phyloP scores from a whole-genome alignment of 352 stramenopile genomes.

The Phytophthora hibernalis region DNA sequence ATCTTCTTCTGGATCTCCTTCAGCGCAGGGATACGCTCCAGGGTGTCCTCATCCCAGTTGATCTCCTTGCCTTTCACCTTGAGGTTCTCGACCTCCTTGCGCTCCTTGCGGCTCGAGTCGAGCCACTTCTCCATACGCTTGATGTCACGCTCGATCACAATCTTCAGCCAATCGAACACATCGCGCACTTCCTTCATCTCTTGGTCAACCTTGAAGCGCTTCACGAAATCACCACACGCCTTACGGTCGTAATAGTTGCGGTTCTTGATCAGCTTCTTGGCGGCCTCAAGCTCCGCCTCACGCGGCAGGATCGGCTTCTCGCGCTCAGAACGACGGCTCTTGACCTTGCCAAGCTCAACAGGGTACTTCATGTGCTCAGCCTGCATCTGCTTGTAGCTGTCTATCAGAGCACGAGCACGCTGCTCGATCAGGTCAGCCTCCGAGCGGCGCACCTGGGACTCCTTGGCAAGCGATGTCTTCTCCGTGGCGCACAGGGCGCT shows the following conservation, averaged over 20 bases:
- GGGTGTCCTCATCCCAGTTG: constrained; percentile 87
- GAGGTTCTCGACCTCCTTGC: constrained; percentile 84
- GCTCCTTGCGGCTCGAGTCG: constrained; percentile 84
- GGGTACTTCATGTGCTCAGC: constrained; percentile 87
- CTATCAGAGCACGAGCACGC: constrained; percentile 78
- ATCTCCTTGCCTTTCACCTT: constrained; percentile 88
- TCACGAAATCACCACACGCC: constrained; percentile 78
- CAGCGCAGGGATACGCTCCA: constrained; percentile 84
- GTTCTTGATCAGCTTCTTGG: constrained; percentile 83
- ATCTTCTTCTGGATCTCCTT: constrained; percentile 90
- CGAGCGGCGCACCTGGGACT: constrained; percentile 80
- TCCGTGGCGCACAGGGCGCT: constrained; percentile 82
- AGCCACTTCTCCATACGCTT: constrained; percentile 90
- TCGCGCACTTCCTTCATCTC: constrained; percentile 88
- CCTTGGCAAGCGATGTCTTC: constrained; percentile 87
- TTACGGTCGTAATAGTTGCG: constrained; percentile 91
- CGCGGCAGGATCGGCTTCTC: constrained; percentile 72
- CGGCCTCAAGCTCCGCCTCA: constrained; percentile 78
- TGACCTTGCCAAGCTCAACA: constrained; percentile 82
- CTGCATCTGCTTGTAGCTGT: constrained; percentile 92
- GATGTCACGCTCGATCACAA: constrained; percentile 80
- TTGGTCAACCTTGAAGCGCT: constrained; percentile 85
- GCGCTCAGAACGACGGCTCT: constrained; percentile 77
- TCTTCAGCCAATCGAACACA: constrained; percentile 86
- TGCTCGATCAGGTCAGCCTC: constrained; percentile 88